Conservation (phyloP, 805 yeast genomes). For the Ogataea siamensis region DNA sequence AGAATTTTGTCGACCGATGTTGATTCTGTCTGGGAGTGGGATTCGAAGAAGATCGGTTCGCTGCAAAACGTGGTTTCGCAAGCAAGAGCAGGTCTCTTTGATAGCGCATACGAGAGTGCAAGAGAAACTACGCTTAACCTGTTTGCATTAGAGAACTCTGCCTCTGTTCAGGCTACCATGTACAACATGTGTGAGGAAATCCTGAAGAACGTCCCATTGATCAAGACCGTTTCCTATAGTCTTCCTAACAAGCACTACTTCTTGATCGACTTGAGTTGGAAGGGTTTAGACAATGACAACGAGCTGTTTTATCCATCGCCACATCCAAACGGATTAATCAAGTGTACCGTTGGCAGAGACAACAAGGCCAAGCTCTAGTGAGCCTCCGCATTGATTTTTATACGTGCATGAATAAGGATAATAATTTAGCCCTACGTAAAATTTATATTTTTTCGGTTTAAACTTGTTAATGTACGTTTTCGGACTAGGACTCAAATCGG, state of each 20-base stretch:
- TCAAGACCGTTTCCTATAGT: slow-evolving; percentile 65
- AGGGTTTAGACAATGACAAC: slow-evolving; percentile 75
- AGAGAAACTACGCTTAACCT: slow-evolving; percentile 67
- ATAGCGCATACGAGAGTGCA: slow-evolving; percentile 58
- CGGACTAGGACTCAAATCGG: slow-evolving; percentile 4
- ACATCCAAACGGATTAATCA: slow-evolving; percentile 91
- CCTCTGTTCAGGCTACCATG: slow-evolving; percentile 98
- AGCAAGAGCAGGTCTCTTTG: slow-evolving; percentile 65
- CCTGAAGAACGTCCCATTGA: slow-evolving; percentile 52
- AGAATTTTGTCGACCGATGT: slow-evolving; percentile 87
- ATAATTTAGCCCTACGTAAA: no score
- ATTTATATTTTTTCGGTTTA: neutral
- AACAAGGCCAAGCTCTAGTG: slow-evolving; percentile 53
- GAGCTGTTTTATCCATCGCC: slow-evolving; percentile 87
- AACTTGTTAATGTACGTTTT: slow-evolving; percentile 3
- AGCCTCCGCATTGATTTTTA: slow-evolving; percentile 3
- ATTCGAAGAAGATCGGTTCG: slow-evolving; percentile 46
- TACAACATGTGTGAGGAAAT: slow-evolving; percentile 83
- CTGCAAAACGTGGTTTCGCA: slow-evolving; percentile 46
- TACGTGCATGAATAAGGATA: slow-evolving; percentile 4
- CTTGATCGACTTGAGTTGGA: slow-evolving; percentile 77
- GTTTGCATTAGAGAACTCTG: slow-evolving; percentile 83
- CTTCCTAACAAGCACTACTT: slow-evolving; percentile 94
- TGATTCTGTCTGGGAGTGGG: slow-evolving; percentile 69
- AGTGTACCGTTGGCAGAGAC: slow-evolving; percentile 77